Conservation (phyloP, 2,329 filamentous ascomycete species). For the Cytospora schulzeri region DNA sequence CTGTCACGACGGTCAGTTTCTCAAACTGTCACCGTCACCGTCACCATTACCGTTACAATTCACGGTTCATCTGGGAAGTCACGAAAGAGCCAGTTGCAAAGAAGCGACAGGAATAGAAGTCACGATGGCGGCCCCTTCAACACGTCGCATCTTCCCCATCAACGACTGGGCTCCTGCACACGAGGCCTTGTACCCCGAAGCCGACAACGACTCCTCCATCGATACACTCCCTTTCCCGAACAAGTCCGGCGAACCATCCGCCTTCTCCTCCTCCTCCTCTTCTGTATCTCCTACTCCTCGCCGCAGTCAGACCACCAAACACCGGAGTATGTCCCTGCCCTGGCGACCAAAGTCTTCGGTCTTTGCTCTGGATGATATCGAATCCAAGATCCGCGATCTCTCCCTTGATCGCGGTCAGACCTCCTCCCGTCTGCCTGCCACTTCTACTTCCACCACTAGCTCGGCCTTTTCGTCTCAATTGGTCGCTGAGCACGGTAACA, state of each 20-base stretch:
- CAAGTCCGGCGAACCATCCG: slow-evolving; percentile 30
- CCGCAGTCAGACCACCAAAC: slow-evolving; percentile 19
- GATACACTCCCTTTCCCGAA: slow-evolving; percentile 26
- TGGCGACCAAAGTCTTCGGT: slow-evolving; percentile 52
- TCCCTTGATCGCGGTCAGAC: slow-evolving; percentile 35
- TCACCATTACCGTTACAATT: background rate
- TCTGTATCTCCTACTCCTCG: slow-evolving; percentile 33
- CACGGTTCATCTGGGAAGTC: background rate
- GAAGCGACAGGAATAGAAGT: background rate
- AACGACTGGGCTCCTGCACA: slow-evolving; percentile 47
- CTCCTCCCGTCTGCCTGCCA: slow-evolving; percentile 19
- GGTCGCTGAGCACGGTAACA: slow-evolving; percentile 13
- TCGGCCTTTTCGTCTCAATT: slow-evolving; percentile 16
- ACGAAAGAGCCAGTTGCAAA: background rate
- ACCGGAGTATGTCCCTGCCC: slow-evolving; percentile 51
- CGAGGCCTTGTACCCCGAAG: slow-evolving; percentile 44
- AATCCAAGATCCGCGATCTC: slow-evolving; percentile 31
- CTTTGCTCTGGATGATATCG: slow-evolving; percentile 38
- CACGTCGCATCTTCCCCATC: slow-evolving; percentile 43
- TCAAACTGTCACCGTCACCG: background rate
- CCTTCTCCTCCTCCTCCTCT: slow-evolving; percentile 28
- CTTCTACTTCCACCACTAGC: slow-evolving; percentile 7
- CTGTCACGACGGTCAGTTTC: background rate
- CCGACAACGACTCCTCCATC: slow-evolving; percentile 29
- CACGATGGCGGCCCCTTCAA: slow-evolving; percentile 32